phyloP scores from a whole-genome alignment of 148 eudicot species.

The Selenicereus undatus region DNA sequence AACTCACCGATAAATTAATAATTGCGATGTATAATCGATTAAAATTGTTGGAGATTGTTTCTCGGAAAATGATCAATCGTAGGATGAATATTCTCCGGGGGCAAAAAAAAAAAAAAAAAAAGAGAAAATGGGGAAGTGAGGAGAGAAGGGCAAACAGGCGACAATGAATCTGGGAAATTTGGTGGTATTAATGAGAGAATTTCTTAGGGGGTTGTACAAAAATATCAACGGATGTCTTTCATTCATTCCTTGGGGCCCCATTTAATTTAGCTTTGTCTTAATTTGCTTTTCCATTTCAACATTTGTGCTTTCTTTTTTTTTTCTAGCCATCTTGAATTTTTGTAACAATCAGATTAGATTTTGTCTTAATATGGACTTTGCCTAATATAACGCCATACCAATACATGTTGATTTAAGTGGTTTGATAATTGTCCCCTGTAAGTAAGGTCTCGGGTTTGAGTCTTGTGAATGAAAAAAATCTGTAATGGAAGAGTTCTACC shows the following conservation, averaged over 20 bases:
- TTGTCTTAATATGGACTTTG: too few species aligned
- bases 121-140: not conserved
- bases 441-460: too few species aligned
- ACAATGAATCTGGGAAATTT: not conserved
- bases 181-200: not conserved
- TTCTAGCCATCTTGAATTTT: too few species aligned
- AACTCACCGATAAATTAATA: not conserved
- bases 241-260: not conserved
- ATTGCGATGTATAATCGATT: not conserved
- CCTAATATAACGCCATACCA: too few species aligned
- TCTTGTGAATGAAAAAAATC: too few species aligned
- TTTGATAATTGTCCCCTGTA: too few species aligned
- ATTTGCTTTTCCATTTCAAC: not conserved
- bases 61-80: not conserved
- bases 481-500: too few species aligned
- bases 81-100: not conserved
- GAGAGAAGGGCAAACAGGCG: not conserved
- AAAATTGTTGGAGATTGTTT: not conserved
- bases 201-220: not conserved
- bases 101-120: not conserved
- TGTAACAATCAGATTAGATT: too few species aligned
- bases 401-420: too few species aligned
- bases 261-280: not conserved
- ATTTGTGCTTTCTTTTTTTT: too few species aligned
- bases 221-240: not conserved